These are phyloP conservation scores for Ceratocystis huliohia DNA, from an alignment of 2,329 filamentous ascomycete species.

Conservation along the genomic window DNA sequence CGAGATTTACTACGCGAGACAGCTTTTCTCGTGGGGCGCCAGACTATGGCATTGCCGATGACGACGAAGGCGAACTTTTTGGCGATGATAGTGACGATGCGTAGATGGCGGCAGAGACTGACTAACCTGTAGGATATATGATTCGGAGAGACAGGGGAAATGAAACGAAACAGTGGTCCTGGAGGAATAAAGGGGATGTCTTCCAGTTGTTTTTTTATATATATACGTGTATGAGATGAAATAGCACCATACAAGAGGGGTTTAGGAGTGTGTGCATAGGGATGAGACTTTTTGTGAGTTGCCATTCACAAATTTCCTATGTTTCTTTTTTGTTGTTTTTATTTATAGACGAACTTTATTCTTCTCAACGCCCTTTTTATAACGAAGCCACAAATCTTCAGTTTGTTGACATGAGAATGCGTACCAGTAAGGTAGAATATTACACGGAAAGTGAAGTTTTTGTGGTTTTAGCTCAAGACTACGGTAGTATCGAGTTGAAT, in stretches of 20 bases:
- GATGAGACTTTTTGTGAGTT: not conserved
- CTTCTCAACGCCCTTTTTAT: not conserved
- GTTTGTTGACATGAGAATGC: no score
- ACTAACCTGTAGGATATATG: not conserved
- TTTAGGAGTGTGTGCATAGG: not conserved
- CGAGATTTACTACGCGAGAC: conserved; percentile 74
- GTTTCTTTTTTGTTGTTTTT: not conserved
- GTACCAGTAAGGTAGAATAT: no score
- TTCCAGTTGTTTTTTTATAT: not conserved
- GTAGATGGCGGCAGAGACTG: conserved; percentile 26
- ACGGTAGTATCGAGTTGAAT: not conserved
- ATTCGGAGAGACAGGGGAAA: not conserved
- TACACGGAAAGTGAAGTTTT: not conserved
- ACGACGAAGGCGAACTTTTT: conserved; percentile 86
- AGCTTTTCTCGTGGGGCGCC: conserved; percentile 76
- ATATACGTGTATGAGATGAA: not conserved
- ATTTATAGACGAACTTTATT: not conserved
- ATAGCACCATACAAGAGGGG: not conserved
- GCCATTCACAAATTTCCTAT: not conserved
- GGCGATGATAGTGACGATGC: conserved; percentile 93
- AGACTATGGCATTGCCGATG: conserved; percentile 81
- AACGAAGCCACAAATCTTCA: no score
- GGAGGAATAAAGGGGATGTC: not conserved
- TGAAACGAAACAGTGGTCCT: not conserved
- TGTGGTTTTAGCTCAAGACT: not conserved